These are phyloP conservation scores for Puccinia sorghi DNA, from an alignment of 1,284 basidiomycete genomes.

Conservation along the genomic window DNA sequence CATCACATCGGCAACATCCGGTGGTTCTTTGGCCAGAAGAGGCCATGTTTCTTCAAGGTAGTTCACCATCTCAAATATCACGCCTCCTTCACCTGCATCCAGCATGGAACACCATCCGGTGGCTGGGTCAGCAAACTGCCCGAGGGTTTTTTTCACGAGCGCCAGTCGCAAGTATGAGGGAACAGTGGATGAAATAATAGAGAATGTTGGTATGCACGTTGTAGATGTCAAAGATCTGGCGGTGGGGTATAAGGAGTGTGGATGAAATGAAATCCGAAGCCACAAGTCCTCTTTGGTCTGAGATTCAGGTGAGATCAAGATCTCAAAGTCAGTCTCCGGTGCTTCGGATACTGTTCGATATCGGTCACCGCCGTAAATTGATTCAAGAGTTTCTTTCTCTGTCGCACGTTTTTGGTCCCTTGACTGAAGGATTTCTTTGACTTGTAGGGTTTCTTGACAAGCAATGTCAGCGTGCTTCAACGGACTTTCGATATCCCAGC, in stretches of 20 bases:
- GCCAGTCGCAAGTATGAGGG: constrained; percentile 83
- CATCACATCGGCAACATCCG: constrained; percentile 57
- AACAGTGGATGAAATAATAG: constrained; percentile 70
- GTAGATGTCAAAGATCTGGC: constrained; percentile 56
- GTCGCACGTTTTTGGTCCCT: constrained; percentile 68
- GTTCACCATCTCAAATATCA: constrained; percentile 74
- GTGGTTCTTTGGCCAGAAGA: constrained; percentile 56
- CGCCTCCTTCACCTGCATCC: constrained; percentile 69
- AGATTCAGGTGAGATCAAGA: constrained; percentile 54
- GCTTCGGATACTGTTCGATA: constrained; percentile 56
- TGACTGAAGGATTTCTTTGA: constrained; percentile 54
- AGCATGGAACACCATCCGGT: constrained; percentile 63
- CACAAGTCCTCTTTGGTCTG: constrained; percentile 61
- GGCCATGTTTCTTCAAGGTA: constrained; percentile 64
- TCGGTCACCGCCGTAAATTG: constrained; percentile 61
- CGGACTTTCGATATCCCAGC: constrained; percentile 62
- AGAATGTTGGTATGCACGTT: constrained; percentile 69
- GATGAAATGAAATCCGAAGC: constrained; percentile 69
- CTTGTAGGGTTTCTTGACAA: constrained; percentile 56
- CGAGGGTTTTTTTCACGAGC: constrained; percentile 59
- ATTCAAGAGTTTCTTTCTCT: constrained; percentile 68
- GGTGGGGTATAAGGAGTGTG: constrained; percentile 65
- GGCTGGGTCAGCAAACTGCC: constrained; percentile 59
- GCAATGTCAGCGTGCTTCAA: constrained; percentile 61
- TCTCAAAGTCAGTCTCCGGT: constrained; percentile 55